Percentiles rank a stretch among this genome's conserved stretches.
phyloP scores from a whole-genome alignment of 2,329 filamentous ascomycete species.

The Colletotrichum destructivum region DNA sequence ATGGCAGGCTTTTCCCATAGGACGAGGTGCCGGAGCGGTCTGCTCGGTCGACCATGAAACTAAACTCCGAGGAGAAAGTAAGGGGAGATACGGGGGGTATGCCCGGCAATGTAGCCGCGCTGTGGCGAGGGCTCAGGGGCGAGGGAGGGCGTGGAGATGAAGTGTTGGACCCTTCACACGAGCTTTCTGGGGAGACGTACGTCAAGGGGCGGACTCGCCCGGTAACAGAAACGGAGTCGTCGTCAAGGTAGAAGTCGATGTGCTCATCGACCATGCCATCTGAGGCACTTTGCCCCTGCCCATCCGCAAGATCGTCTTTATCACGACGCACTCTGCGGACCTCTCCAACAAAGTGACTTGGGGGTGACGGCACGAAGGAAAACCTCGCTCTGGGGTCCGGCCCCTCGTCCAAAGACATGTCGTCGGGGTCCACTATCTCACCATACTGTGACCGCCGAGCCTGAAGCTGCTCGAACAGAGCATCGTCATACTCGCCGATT shows the following conservation, averaged over 20 bases:
- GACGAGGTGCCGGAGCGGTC: neutral
- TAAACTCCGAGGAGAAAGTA: neutral
- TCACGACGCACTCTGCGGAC: neutral
- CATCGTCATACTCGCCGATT: neutral
- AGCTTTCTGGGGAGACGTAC: neutral
- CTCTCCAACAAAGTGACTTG: neutral
- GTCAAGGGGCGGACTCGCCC: constrained; percentile 7
- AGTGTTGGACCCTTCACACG: neutral
- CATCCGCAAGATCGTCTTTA: neutral
- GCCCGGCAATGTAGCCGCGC: neutral
- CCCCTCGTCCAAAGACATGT: neutral
- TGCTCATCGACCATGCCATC: constrained; percentile 5
- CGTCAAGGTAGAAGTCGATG: constrained; percentile 10
- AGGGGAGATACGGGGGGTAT: constrained; percentile 4
- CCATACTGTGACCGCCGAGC: neutral
- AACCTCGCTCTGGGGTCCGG: neutral
- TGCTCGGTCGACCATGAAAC: neutral
- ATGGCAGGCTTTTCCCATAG: neutral
- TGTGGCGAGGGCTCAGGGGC: too few species aligned
- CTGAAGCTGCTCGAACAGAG: neutral
- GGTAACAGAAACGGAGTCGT: neutral
- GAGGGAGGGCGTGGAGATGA: neutral
- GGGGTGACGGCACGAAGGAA: neutral
- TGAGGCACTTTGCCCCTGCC: neutral
- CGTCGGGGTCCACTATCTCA: neutral